Percentiles rank a stretch among this genome's conserved stretches.
Conservation (phyloP, 306 rosid genomes). For the Lathyrus tuberosus region DNA sequence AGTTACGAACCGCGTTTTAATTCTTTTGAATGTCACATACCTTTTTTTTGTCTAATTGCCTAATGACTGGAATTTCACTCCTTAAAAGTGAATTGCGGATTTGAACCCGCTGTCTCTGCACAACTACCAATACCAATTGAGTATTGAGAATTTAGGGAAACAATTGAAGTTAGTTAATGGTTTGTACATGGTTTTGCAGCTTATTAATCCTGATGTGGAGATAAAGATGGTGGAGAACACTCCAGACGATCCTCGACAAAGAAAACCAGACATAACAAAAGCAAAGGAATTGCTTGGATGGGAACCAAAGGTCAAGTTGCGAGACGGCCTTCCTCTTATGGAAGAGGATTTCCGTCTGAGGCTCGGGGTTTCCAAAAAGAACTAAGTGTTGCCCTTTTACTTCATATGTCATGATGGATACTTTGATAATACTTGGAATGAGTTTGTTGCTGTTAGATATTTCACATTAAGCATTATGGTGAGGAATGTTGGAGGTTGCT, state of each 20-base stretch:
- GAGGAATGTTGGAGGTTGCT: conserved; percentile 10
- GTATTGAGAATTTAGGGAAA: background rate
- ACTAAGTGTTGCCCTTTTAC: conserved; percentile 21
- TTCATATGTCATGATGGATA: conserved; percentile 15
- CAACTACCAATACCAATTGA: background rate
- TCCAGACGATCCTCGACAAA: conserved; percentile 82
- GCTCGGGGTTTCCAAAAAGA: conserved; percentile 60
- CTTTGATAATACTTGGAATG: conserved; percentile 19
- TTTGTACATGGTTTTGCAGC: conserved; percentile 52
- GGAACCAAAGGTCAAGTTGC: conserved; percentile 74
- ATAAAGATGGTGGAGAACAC: conserved; percentile 82
- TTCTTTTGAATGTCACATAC: conserved; percentile 19
- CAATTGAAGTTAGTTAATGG: background rate
- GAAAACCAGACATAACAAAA: conserved; percentile 78
- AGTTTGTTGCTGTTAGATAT: conserved; percentile 12
- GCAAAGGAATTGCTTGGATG: conserved; percentile 74
- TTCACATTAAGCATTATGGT: conserved; percentile 1
- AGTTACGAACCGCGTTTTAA: conserved; percentile 30
- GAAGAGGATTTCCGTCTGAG: conserved; percentile 79
- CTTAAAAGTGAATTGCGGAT: no score
- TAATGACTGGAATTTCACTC: no score
- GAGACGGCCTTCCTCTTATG: conserved; percentile 84
- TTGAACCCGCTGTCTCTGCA: background rate
- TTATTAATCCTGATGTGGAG: conserved; percentile 70
- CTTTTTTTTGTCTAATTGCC: no score